Percentiles rank a stretch among this genome's conserved stretches.
Conservation (phyloP, 495 filamentous ascomycete genomes). For the Xylaria castorea region DNA sequence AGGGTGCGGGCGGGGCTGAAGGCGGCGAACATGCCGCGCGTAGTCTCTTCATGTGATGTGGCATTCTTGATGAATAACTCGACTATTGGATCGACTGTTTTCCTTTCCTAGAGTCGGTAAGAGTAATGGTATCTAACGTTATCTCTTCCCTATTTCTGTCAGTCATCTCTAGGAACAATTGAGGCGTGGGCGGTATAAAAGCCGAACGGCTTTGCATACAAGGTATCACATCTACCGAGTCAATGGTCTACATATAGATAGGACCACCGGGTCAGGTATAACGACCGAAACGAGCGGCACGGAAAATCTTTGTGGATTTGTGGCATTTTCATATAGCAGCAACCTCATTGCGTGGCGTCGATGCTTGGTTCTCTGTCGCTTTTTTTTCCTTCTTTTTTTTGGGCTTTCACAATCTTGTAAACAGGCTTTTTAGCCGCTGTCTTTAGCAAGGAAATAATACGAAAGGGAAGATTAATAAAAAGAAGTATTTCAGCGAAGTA, state of each 20-base stretch:
- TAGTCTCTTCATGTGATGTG: constrained; percentile 14
- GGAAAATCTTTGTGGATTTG: not conserved
- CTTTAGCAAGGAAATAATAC: not conserved
- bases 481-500: not conserved
- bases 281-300: not conserved
- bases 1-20: constrained; percentile 2
- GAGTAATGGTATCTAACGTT: not conserved
- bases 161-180: not conserved
- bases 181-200: not conserved
- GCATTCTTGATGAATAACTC: not conserved
- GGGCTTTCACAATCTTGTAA: not conserved
- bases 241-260: not conserved
- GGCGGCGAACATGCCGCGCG: constrained; percentile 17
- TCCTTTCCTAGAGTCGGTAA: not conserved
- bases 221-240: not conserved
- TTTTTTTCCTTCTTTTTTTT: not conserved
- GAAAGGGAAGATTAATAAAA: not conserved
- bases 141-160: not conserved
- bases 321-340: constrained; percentile 7
- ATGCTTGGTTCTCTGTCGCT: not conserved
- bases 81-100: not conserved
- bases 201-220: not conserved
- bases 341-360: constrained; percentile 1
- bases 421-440: not conserved
- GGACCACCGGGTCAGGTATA: not conserved